Percentiles rank a stretch among this genome's conserved stretches.
Conservation (phyloP, 2,329 filamentous ascomycete species). For the Coniochaeta sp. region DNA sequence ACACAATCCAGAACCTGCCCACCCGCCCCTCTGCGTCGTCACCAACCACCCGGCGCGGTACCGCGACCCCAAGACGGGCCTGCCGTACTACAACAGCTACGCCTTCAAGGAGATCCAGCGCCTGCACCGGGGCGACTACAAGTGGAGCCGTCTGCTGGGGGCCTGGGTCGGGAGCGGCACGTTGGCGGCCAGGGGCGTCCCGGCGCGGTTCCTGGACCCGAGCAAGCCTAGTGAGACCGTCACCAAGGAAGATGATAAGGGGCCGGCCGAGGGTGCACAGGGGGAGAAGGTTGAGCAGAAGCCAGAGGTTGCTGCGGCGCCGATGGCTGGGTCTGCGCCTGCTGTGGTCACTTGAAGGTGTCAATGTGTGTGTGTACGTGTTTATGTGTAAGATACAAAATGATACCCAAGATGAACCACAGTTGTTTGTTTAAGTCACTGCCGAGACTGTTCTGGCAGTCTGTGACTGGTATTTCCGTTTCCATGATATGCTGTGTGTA, state of each 20-base stretch:
- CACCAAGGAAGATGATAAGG: neutral
- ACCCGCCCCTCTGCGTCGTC: conserved; percentile 63
- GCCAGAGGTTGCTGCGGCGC: neutral
- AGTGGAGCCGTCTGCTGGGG: conserved; percentile 74
- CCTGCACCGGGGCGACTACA: conserved; percentile 64
- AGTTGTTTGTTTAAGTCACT: too few relatives aligned
- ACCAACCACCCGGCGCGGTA: conserved; percentile 77
- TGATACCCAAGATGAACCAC: neutral
- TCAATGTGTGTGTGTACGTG: too few relatives aligned
- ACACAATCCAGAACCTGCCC: conserved; percentile 35
- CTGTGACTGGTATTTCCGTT: too few relatives aligned
- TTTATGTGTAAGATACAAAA: neutral
- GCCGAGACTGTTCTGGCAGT: too few relatives aligned
- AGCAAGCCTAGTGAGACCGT: conserved; percentile 4
- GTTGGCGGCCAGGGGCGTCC: conserved; percentile 67
- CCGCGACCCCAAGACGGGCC: conserved; percentile 73
- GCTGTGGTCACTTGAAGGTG: too few relatives aligned
- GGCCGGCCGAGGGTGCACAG: neutral
- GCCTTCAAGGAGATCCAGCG: conserved; percentile 79
- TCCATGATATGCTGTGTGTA: too few relatives aligned
- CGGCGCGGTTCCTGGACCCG: conserved; percentile 57
- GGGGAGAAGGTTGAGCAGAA: neutral
- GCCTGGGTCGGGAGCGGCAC: conserved; percentile 69
- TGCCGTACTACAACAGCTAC: conserved; percentile 71
- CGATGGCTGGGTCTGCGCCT: neutral